Evolutionary conservation across 2,329 filamentous ascomycete genomes (phyloP), one percentile per base, ranked within the genome.

Genomic region (Botrytis medusae): DNA sequence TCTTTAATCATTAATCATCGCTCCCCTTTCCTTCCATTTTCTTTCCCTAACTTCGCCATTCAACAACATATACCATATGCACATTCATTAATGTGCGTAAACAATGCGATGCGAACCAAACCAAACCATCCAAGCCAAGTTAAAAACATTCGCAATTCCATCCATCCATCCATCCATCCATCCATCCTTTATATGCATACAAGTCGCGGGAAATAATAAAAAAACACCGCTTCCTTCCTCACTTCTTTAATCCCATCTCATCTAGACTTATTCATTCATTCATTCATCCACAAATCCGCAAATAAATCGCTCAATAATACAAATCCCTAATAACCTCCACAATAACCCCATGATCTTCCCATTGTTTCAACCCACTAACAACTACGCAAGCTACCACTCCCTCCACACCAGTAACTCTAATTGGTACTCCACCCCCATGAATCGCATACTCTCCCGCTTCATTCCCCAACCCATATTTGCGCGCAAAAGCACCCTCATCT

Each of bases 311-410:
- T 69, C 59, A 77, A 73, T 76, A 76, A 71, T 77, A 78, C 71
- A 79, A 72, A 51, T 79, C 77, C 37, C 73, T 74, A 62, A 81
- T 80, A 62, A 79, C 78, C 74, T 94, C 91, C 0, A 92, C 87
- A 79, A 95, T 89, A 54, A 94, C 88, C 14, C 89, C 89, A 82
- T 96, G 93, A 81, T 95, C 92, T 83, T 94, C 88, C 78, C 92
- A 86, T 82, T 94, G 91, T 84, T 90, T 91, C 81, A 95, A 81
- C 7, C 93, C 93, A 79, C 90, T 92, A 1, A 95, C 91, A 29
- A 94, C 89, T 37, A 94, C 89, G 1, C 93, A 90, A 0, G 88
- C 93, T 14, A 94, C 90, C 4, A 94, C 83, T 0, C 92, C 93
- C 83, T 95, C 92, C 1, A 95, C 91, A 0, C 91, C 91, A 71